Conservation (phyloP, 176 grass and related monocot species). For the Carex parvula region DNA sequence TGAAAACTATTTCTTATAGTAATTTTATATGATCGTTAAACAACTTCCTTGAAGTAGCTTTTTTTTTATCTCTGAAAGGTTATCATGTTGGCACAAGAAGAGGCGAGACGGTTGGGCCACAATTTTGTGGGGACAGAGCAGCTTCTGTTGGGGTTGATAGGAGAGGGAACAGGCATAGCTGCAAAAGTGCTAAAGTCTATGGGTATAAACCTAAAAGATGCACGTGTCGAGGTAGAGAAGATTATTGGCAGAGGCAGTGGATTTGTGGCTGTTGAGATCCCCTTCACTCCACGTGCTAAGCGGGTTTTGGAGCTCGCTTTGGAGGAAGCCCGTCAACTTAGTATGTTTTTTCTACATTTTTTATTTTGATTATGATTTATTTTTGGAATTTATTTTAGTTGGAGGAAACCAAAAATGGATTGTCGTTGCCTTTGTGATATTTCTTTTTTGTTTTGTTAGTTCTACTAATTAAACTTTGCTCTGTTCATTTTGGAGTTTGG, state of each 20-base stretch:
- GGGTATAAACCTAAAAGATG: constrained; percentile 98
- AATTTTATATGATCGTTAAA: background rate
- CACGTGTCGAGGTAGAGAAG: constrained; percentile 86
- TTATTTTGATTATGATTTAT: background rate
- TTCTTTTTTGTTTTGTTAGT: background rate
- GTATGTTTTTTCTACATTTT: constrained; percentile 28
- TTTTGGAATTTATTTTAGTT: background rate
- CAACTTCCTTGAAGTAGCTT: background rate
- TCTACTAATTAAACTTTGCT: background rate
- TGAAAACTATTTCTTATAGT: background rate
- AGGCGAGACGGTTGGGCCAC: constrained; percentile 79
- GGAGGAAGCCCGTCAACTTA: constrained; percentile 91
- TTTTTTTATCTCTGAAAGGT: background rate
- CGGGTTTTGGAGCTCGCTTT: constrained; percentile 86
- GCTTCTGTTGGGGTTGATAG: constrained; percentile 79
- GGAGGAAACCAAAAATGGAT: background rate
- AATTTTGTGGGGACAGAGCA: constrained; percentile 98
- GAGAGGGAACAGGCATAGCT: constrained; percentile 85
- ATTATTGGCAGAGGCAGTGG: constrained; percentile 88
- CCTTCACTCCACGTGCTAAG: constrained; percentile 97
- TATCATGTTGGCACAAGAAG: constrained; percentile 87
- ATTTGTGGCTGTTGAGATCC: constrained; percentile 98
- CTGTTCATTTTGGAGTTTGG: background rate
- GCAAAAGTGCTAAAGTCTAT: constrained; percentile 93
- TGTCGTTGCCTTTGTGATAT: background rate